Evolutionary conservation across 371 early-diverging fungal species (phyloP).

Genomic region (Chytridium lagenaria): DNA sequence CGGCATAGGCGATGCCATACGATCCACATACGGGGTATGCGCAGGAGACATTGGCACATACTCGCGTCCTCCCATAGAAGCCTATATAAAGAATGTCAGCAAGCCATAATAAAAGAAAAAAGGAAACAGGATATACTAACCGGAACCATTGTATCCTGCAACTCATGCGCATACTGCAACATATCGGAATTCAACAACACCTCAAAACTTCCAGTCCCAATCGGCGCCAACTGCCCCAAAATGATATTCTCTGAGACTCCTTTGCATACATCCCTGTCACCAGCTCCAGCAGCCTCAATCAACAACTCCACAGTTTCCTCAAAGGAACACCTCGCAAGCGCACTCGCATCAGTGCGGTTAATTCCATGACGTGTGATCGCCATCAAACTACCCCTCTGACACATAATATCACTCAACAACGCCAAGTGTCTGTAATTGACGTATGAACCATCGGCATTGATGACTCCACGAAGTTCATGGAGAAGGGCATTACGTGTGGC

Average conservation of each 20-base stretch:
- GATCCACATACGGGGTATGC: conserved; percentile 51
- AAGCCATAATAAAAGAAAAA: background rate
- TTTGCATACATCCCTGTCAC: conserved; percentile 92
- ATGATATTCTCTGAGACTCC: conserved; percentile 99
- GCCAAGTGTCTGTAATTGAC: conserved; percentile 99
- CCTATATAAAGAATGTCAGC: background rate
- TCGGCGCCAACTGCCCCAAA: conserved; percentile 97
- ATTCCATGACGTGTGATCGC: conserved; percentile 99
- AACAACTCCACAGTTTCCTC: conserved; percentile 99
- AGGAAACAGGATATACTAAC: background rate
- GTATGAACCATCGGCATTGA: conserved; percentile 98
- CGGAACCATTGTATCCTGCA: conserved; percentile 26
- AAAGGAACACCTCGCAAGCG: conserved; percentile 97
- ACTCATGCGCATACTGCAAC: conserved; percentile 64
- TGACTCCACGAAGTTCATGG: conserved; percentile 94
- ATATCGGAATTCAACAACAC: conserved; percentile 91
- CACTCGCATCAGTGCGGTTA: conserved; percentile 96
- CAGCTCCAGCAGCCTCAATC: conserved; percentile 95
- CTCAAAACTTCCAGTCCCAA: conserved; percentile 98
- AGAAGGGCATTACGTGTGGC: conserved; percentile 93
- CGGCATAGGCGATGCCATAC: conserved; percentile 40
- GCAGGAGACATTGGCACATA: conserved; percentile 42
- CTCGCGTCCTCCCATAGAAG: background rate
- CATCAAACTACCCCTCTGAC: conserved; percentile 91
- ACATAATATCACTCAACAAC: conserved; percentile 98